Base-by-base conservation (phyloP, 768 basidiomycete genomes). In the Russula dissimulans region DNA sequence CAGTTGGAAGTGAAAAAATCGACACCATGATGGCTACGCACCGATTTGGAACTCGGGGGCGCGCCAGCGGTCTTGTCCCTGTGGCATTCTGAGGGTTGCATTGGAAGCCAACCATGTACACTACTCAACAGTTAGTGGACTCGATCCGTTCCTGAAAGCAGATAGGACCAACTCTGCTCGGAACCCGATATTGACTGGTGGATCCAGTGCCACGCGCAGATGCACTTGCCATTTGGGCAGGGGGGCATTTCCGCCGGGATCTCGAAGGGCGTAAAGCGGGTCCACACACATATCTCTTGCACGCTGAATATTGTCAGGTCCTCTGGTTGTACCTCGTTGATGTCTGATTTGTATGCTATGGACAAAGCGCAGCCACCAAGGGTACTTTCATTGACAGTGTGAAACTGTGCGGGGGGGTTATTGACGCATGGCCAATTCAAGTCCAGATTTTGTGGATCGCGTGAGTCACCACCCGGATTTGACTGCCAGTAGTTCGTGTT, bases 141-240 rank as follows among this genome's bases (percentile, higher is more conserved):
- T 9, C 11, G 9, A 34, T n/a, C 10, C 3, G 5, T 34, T 5
- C 68, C 10, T 5, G 9, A n/a, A 39, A 5, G 34, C 7, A 17
- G 31, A 17, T 6, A 46, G 18, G 31, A 68, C 71, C 38, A 42
- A 75, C 74, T 74, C 62, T 76, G 73, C 60, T 71, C 71, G 26
- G 69, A 50, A 18, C 75, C 75, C 26, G 70, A n/a, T n/a, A n/a
- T n/a, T n/a, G n/a, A n/a, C n/a, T n/a, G n/a, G n/a, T n/a, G n/a
- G n/a, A n/a, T n/a, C n/a, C n/a, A n/a, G n/a, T n/a, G n/a, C 71
- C 70, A 77, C 26, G 76, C 71, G 68, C 79, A 80, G 56, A 71
- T 69, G 66, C 79, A 80, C n/a, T 70, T 73, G 14, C 69, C 76
- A 4, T 71, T 56, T 3, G 76, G 75, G 62, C 79, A 80, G 17